These are phyloP conservation scores for Aegilops umbellulata DNA, from an alignment of 176 grass and related monocot species.

Conservation along the genomic window DNA sequence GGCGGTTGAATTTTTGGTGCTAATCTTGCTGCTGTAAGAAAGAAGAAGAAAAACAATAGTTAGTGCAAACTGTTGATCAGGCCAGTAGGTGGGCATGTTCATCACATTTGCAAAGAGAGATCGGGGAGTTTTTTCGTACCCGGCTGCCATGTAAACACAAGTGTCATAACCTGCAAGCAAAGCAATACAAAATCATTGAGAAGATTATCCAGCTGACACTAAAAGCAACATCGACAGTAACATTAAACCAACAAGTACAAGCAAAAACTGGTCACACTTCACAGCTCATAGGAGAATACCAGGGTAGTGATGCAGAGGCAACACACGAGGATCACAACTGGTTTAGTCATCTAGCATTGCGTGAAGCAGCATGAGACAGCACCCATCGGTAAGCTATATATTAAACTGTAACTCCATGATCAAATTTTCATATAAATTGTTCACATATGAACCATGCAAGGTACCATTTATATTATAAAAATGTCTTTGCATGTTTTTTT, in stretches of 20 bases:
- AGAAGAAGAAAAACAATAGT: not conserved
- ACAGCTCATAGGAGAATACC: not conserved
- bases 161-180: conserved; percentile 78
- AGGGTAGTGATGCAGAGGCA: not conserved
- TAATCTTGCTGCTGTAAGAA: conserved; percentile 57
- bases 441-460: not conserved
- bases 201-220: not conserved
- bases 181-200: conserved; percentile 16
- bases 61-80: conserved; percentile 9
- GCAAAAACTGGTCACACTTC: not conserved
- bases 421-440: not conserved
- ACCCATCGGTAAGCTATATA: not conserved
- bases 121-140: conserved; percentile 37
- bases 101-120: not conserved
- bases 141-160: conserved; percentile 64
- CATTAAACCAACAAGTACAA: not conserved
- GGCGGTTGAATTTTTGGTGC: conserved; percentile 58
- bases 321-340: not conserved
- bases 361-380: not conserved
- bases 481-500: not conserved
- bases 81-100: not conserved
- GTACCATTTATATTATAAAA: not conserved
- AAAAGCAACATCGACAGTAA: not conserved
- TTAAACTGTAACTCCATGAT: not conserved
- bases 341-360: not conserved